Evolutionary conservation across 2,329 filamentous ascomycete species (phyloP), one percentile per base, ranked within the genome.

Genomic region (Phialophora macrospora): DNA sequence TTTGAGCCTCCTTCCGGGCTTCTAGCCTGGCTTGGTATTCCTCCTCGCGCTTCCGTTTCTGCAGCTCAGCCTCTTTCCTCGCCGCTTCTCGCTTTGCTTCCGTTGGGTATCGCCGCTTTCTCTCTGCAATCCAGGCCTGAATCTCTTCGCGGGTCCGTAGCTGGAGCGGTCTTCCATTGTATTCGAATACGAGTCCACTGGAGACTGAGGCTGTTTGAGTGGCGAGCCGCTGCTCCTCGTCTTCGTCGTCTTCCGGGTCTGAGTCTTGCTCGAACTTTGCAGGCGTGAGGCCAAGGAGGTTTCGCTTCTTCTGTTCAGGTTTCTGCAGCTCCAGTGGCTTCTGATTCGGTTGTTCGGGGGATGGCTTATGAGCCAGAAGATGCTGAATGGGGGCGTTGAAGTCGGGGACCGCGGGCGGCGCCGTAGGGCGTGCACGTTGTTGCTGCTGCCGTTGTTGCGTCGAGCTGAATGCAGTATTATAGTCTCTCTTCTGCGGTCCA

Each of bases 61-160:
- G 88, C 73, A 87, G 85, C 70, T 86, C 76, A 30, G 77, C 60
- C 70, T 76, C 72, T 72, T 73, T 75, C 61, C 74, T 75, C 17
- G 68, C 71, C 51, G 74, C 75, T 62, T 84, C 81, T 63, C 85
- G 83, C 62, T 91, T 88, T 65, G 87, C 86, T 75, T 87, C 86
- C 2, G 93, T 97, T 1, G 94, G 94, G 75, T 87, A 98, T 59
- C 89, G 88, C 70, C 87, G 89, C 74, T 85, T 90, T 65, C 94
- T 87, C 76, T 97, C 92, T 57, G 87, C 87, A 68, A 96, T 87
- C 87, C 92, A 98, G 6, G 87, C 86, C 26, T 87, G 85, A 62
- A 97, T 83, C 74, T 97, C 93, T 65, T 86, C 85, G 17, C 83
- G 75, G 6, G 82, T 82, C 61, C 82, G 80, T 26, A 89, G 75